phyloP scores from a whole-genome alignment of 441 rosid genomes.

The Mallotus repandus region DNA sequence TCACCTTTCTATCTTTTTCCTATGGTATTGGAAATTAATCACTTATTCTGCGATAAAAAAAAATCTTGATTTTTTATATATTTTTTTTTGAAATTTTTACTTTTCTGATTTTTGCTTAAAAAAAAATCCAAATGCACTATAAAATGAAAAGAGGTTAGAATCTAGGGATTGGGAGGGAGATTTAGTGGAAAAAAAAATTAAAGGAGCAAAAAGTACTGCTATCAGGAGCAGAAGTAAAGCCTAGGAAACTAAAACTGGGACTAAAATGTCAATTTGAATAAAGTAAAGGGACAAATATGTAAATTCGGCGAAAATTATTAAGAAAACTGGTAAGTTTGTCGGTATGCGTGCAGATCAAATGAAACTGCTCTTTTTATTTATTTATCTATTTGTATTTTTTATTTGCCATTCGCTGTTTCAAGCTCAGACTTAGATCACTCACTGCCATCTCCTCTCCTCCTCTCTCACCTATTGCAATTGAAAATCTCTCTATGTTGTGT shows the following conservation, averaged over 20 bases:
- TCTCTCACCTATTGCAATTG: background rate
- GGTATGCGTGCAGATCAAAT: conserved; percentile 63
- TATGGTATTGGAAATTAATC: too few species aligned
- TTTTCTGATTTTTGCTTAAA: too few species aligned
- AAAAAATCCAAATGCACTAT: background rate
- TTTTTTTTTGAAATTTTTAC: too few species aligned
- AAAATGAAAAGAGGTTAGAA: background rate
- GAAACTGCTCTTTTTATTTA: conserved; percentile 28
- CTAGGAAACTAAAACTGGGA: background rate
- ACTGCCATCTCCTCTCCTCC: conserved; percentile 26
- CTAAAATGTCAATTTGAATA: conserved; percentile 43
- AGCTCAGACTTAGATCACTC: conserved; percentile 38
- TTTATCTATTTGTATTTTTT: conserved; percentile 16
- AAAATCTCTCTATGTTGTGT: conserved; percentile 7
- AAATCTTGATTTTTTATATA: too few species aligned
- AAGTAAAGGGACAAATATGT: conserved; percentile 45
- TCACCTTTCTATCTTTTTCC: too few species aligned
- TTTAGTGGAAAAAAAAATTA: too few species aligned
- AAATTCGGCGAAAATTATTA: conserved; percentile 36
- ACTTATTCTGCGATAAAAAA: too few species aligned
- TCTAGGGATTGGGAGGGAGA: background rate
- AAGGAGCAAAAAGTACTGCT: background rate
- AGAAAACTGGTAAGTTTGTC: conserved; percentile 57
- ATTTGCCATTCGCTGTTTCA: conserved; percentile 24
- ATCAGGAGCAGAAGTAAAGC: background rate